Percentiles rank a stretch among this genome's conserved stretches.
These are phyloP conservation scores for Auricularia sp. DNA, from an alignment of 768 basidiomycete species.

Conservation along the genomic window DNA sequence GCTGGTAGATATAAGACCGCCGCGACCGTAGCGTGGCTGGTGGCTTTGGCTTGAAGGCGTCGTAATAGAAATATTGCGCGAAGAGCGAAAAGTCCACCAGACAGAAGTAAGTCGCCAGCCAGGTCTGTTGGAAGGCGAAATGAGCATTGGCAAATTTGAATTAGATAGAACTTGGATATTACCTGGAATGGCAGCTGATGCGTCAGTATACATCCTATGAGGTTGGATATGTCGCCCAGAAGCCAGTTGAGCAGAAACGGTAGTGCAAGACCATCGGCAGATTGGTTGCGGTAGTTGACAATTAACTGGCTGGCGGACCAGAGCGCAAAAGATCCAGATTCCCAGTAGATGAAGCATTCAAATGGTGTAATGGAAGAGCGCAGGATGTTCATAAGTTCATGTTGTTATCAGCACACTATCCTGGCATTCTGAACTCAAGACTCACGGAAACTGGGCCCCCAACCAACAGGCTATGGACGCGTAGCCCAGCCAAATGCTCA, in stretches of 20 bases:
- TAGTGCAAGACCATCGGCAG: conserved; percentile 82
- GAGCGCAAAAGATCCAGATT: conserved; percentile 1
- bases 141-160: conserved; percentile 6
- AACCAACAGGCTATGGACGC: conserved; percentile 72
- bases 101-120: conserved; percentile 87
- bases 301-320: conserved; percentile 56
- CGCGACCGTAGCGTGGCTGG: neutral
- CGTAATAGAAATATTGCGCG: conserved; percentile 74
- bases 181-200: conserved; percentile 94
- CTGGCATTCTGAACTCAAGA: conserved; percentile 8
- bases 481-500: conserved; percentile 38
- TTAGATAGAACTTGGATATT: conserved; percentile 14
- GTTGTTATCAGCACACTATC: neutral
- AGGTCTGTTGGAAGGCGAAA: conserved; percentile 42
- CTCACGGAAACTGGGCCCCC: conserved; percentile 82
- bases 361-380: conserved; percentile 4
- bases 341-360: neutral
- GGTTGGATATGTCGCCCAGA: conserved; percentile 85
- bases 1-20: neutral
- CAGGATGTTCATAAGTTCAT: neutral
- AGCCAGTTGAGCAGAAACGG: conserved; percentile 94
- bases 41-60: conserved; percentile 25
- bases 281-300: conserved; percentile 63
- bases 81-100: conserved; percentile 68
- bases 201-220: conserved; percentile 85